Conservation (phyloP, 176 grass and related monocot genomes). For the Carex cristatella region DNA sequence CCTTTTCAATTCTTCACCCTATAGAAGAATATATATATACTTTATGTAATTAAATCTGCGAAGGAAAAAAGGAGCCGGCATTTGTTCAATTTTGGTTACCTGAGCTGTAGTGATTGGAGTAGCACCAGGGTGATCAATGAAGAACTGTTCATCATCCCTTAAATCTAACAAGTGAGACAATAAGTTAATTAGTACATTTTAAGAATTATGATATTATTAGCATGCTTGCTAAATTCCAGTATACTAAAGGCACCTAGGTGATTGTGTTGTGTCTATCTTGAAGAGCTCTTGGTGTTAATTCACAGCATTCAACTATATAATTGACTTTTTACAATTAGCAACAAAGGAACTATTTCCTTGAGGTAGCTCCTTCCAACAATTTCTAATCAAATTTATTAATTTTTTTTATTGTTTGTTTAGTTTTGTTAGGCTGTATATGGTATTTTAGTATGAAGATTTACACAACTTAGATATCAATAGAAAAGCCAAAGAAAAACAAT, state of each 20-base stretch:
- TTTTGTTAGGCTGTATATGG: not conserved
- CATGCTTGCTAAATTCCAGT: not conserved
- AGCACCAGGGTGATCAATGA: constrained; percentile 36
- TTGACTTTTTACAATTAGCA: not conserved
- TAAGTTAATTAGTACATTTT: not conserved
- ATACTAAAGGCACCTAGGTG: not conserved
- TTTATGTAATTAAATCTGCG: not conserved
- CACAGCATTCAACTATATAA: not conserved
- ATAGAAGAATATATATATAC: not conserved
- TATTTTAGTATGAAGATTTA: not conserved
- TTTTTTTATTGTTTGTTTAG: not conserved
- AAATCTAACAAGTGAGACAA: constrained; percentile 16
- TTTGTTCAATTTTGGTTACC: constrained; percentile 1
- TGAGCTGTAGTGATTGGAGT: constrained; percentile 25
- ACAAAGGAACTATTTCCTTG: not conserved
- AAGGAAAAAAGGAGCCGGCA: not conserved
- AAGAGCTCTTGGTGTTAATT: not conserved
- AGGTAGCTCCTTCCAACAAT: not conserved
- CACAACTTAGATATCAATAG: not conserved
- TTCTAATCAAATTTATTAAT: not conserved
- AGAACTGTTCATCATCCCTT: constrained; percentile 36
- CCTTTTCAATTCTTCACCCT: constrained; percentile 75
- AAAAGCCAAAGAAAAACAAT: not conserved
- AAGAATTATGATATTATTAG: not conserved
- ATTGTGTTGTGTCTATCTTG: not conserved